Evolutionary conservation across 257 asterid genomes (phyloP).

Genomic region (Knoxia roxburghii): DNA sequence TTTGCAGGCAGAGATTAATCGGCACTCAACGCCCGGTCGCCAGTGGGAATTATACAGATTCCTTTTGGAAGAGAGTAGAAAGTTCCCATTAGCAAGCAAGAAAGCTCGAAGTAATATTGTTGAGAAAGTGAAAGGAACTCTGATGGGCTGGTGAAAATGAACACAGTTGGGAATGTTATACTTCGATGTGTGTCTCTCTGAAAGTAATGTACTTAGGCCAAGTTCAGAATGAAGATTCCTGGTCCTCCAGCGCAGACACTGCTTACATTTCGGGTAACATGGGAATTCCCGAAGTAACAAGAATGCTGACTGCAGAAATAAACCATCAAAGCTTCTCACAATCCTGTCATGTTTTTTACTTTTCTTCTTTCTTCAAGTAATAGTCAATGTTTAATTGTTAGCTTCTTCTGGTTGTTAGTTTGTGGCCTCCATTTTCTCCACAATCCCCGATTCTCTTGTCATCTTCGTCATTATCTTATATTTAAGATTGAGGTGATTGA

Average conservation of each 20-base stretch:
- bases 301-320: neutral
- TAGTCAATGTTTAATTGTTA: too few relatives aligned
- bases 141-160: conserved; percentile 42
- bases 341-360: neutral
- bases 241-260: neutral
- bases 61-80: conserved; percentile 37
- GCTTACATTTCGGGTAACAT: neutral
- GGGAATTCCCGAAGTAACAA: neutral
- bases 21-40: conserved; percentile 39
- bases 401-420: neutral
- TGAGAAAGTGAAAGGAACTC: conserved; percentile 33
- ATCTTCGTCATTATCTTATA: too few relatives aligned
- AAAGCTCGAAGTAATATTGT: conserved; percentile 30
- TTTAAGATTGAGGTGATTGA: too few relatives aligned
- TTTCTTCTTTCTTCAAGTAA: too few relatives aligned
- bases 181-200: neutral
- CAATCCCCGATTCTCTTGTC: neutral
- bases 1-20: conserved; percentile 43
- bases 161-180: too few relatives aligned
- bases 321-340: neutral
- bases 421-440: neutral
- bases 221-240: neutral
- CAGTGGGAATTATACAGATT: conserved; percentile 53
- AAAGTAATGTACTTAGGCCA: neutral
- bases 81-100: conserved; percentile 33